phyloP scores from a whole-genome alignment of 208 protist species.

The Leishmania martiniquensis region DNA sequence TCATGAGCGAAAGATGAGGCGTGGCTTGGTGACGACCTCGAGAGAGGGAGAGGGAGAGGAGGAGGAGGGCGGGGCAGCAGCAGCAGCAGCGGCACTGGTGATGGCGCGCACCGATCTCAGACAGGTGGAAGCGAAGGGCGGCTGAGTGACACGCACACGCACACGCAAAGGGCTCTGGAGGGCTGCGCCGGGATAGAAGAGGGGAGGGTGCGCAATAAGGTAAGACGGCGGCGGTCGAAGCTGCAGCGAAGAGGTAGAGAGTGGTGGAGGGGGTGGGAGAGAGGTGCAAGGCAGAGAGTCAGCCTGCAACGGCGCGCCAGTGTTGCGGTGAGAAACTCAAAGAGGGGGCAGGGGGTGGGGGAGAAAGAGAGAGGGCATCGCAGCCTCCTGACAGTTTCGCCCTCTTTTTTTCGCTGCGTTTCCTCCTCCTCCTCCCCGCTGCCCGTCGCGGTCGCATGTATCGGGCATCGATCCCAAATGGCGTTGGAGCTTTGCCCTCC shows the following conservation, averaged over 20 bases:
- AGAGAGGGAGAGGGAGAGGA: neutral
- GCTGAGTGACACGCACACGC: neutral
- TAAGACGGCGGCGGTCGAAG: neutral
- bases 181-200: neutral
- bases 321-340: no score
- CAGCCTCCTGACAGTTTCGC: no score
- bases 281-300: neutral
- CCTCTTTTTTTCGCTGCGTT: no score
- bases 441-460: no score
- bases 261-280: neutral
- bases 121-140: neutral
- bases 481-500: no score
- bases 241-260: neutral
- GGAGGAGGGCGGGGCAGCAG: neutral
- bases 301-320: neutral
- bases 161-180: no score
- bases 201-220: neutral
- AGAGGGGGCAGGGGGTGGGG: no score
- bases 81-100: neutral
- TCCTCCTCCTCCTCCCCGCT: no score
- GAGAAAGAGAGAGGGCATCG: no score
- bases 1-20: constrained; percentile 1
- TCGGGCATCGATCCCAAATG: no score
- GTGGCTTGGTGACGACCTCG: neutral
- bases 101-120: neutral